Evolutionary conservation across 2,329 filamentous ascomycete species (phyloP).

Genomic region (Ascochyta lentis): DNA sequence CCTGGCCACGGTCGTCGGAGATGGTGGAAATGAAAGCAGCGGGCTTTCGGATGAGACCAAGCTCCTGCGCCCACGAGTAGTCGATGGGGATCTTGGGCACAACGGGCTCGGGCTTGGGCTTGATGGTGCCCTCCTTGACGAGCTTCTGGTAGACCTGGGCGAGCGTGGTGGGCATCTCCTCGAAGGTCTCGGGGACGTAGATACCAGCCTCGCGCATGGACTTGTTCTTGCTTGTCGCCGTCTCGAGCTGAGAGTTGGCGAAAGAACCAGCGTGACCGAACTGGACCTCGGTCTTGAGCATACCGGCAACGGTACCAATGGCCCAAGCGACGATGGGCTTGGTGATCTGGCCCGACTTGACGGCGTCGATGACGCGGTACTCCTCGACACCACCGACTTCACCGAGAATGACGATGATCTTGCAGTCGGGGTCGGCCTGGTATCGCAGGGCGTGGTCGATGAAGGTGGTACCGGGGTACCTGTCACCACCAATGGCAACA

Average conservation of each 20-base stretch:
- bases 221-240: slow-evolving; percentile 95
- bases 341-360: slow-evolving; percentile 91
- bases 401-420: slow-evolving; percentile 93
- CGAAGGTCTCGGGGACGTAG: slow-evolving; percentile 93
- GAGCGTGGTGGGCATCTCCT: slow-evolving; percentile 84
- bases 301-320: slow-evolving; percentile 97
- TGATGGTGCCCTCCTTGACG: slow-evolving; percentile 82
- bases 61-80: slow-evolving; percentile 99
- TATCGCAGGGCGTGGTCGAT: slow-evolving; percentile 98
- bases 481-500: slow-evolving; percentile 98
- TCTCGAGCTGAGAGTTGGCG: slow-evolving; percentile 99
- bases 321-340: slow-evolving; percentile 99
- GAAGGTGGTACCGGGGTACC: slow-evolving; percentile 98
- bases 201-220: slow-evolving; percentile 94
- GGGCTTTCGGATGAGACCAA: slow-evolving; percentile 98
- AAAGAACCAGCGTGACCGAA: slow-evolving; percentile 99
- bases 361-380: slow-evolving; percentile 98
- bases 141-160: slow-evolving; percentile 86
- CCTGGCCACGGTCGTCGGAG: slow-evolving; percentile 98
- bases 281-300: slow-evolving; percentile 99
- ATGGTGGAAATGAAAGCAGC: slow-evolving; percentile 99
- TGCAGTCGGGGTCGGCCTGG: slow-evolving; percentile 96
- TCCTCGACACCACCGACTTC: slow-evolving; percentile 99
- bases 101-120: slow-evolving; percentile 84
- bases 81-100: slow-evolving; percentile 99